Evolutionary conservation across 2,329 filamentous ascomycete genomes (phyloP).

Genomic region (Metarhizium brunneum): DNA sequence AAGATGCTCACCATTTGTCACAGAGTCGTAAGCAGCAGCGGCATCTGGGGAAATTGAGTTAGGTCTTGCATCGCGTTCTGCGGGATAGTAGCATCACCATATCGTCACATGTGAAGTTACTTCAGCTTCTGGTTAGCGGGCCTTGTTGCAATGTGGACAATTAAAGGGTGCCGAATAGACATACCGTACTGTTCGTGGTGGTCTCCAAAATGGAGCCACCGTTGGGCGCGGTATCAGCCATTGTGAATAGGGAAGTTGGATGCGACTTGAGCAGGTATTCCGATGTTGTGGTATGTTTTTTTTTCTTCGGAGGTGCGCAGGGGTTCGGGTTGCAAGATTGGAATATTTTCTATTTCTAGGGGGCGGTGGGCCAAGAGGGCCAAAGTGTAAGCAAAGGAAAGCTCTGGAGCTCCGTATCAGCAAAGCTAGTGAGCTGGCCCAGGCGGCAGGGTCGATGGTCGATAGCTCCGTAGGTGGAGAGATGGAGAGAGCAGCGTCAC

Average conservation of each 20-base stretch:
- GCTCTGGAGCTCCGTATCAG: conserved; percentile 3
- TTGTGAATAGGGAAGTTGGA: conserved; percentile 3
- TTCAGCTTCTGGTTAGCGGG: not conserved
- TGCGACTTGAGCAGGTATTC: conserved; percentile 3
- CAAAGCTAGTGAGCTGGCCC: not conserved
- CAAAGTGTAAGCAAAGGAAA: conserved; percentile 3
- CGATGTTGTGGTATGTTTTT: conserved; percentile 2
- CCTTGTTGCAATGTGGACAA: not conserved
- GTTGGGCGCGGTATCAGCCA: conserved; percentile 32
- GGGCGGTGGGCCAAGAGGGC: conserved; percentile 3
- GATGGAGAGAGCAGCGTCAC: not conserved
- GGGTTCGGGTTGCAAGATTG: conserved; percentile 4
- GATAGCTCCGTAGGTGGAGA: conserved; percentile 1
- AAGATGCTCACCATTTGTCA: conserved; percentile 30
- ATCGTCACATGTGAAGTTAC: conserved; percentile 5
- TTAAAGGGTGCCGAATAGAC: conserved; percentile 15
- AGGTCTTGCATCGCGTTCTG: conserved; percentile 1
- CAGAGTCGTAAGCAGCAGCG: conserved; percentile 36
- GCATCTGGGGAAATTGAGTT: conserved; percentile 28
- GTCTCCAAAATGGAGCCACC: conserved; percentile 35
- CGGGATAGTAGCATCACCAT: not conserved
- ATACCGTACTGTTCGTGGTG: conserved; percentile 46
- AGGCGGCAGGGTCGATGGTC: not conserved
- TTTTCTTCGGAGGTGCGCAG: conserved; percentile 1
- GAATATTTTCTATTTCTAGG: conserved; percentile 7